A percentile compares a stretch with the other conserved stretches of the same genome.
Conservation (phyloP, 306 rosid species). For the Luffa aegyptiaca region DNA sequence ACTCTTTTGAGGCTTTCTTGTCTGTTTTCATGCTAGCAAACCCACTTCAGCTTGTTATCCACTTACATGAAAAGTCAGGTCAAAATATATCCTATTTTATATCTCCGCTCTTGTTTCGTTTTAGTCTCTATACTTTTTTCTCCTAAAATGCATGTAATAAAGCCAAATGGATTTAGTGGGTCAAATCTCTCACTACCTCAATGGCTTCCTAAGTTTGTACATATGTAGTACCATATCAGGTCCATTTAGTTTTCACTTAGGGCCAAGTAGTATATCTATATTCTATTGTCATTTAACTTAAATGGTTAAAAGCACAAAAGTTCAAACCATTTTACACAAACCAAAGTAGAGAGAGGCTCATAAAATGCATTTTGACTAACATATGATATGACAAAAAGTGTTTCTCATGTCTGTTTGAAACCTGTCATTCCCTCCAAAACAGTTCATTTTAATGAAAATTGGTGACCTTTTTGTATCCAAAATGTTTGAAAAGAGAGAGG, state of each 20-base stretch:
- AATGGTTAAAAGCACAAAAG: neutral
- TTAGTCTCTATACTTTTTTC: neutral
- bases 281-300: neutral
- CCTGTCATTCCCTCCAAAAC: neutral
- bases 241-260: neutral
- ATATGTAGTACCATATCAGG: neutral
- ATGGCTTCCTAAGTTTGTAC: neutral
- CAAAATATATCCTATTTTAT: neutral
- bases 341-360: neutral
- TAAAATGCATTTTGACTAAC: neutral
- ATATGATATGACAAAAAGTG: slow-evolving; percentile 1
- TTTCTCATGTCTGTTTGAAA: slow-evolving; percentile 1
- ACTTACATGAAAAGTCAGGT: slow-evolving; percentile 11
- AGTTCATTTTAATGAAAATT: neutral
- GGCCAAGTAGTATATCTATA: neutral
- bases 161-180: neutral
- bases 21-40: slow-evolving; percentile 62
- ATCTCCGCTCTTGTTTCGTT: neutral
- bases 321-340: neutral
- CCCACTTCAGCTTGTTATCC: slow-evolving; percentile 30
- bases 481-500: neutral
- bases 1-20: slow-evolving; percentile 20
- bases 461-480: neutral
- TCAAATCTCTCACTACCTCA: neutral
- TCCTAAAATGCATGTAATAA: neutral